Conservation (phyloP, 192 early-diverging fungal species). For the Coemansia sp. region DNA sequence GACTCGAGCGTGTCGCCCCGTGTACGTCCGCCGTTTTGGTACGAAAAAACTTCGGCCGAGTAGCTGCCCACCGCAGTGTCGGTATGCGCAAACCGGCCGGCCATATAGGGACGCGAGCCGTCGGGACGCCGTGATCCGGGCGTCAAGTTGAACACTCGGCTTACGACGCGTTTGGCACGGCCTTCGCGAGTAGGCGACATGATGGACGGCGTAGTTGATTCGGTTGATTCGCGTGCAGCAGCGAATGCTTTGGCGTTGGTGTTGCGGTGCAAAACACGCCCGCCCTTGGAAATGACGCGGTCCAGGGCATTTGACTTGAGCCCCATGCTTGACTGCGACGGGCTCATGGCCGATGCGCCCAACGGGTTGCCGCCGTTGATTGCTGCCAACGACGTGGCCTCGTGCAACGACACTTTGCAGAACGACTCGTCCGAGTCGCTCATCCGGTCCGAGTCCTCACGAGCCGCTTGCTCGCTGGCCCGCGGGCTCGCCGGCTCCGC, state of each 20-base stretch:
- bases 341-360: conserved; percentile 8
- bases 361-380: conserved; percentile 42
- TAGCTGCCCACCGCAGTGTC: conserved; percentile 43
- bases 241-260: conserved; percentile 11
- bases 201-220: conserved; percentile 17
- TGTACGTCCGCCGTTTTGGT: conserved; percentile 10
- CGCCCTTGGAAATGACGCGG: conserved; percentile 33
- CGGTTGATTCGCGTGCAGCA: conserved; percentile 19
- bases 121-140: conserved; percentile 9
- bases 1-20: conserved; percentile 30
- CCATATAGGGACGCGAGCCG: conserved; percentile 23
- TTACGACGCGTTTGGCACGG: conserved; percentile 46
- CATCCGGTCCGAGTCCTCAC: conserved; percentile 14
- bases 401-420: conserved; percentile 37
- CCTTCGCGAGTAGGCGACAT: conserved; percentile 11
- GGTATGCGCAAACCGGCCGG: conserved; percentile 43
- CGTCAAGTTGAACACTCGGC: conserved; percentile 33
- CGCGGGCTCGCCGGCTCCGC: background rate
- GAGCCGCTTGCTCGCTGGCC: background rate
- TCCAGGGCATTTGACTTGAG: conserved; percentile 18
- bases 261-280: conserved; percentile 33
- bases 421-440: conserved; percentile 38
- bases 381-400: conserved; percentile 18
- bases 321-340: conserved; percentile 21
- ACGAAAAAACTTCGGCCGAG: conserved; percentile 40